Evolutionary conservation across 768 basidiomycete genomes (phyloP), one percentile per base, ranked within the genome.

Genomic region (Russula foetens): DNA sequence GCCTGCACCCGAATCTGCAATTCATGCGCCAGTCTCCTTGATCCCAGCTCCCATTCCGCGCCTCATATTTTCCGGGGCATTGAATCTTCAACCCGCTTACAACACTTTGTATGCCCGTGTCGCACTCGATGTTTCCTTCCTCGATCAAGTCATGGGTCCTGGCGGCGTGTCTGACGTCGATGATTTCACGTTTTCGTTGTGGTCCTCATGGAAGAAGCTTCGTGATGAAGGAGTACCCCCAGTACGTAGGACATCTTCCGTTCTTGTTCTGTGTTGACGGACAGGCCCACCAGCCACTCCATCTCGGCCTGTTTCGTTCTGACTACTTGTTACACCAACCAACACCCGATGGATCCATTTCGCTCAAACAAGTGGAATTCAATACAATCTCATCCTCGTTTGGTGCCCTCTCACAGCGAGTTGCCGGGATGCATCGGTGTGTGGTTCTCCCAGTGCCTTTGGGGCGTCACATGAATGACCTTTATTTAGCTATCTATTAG

Each of bases 301-400:
- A 97, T 62, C 81, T 98, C 6, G 94, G 95, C 21, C 74, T 99
- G 21, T 97, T 96, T 74, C 81, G 96, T 56, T 97, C 94, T 11
- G 96, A 99, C 75, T 99, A 98, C 73, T 77, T 98, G 31, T 74
- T 98, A 23, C 92, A 99, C 66, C 72, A 77, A 8, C 76, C 77
- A 2, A 64, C 66, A 0, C 61, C 66, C 4, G 69, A 68, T 31
- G 70, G 74, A 28, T 69, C 75, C 4, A 68, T 76, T 14, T 72
- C 75, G 7, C 72, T 99, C 63, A 96, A 94, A 71, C 96, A 99
- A 73, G 96, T 98, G 44, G 96, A 99, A 71, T 97, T 98, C 75
- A 99, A 99, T 70, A 97, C 96, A 9, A 95, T 98, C 63, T 91
- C 94, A 2, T 83, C 86, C 0, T 94, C 93, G 0, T 96, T 98